Conservation (phyloP, 2,329 filamentous ascomycete species). For the Fusarium domesticum region DNA sequence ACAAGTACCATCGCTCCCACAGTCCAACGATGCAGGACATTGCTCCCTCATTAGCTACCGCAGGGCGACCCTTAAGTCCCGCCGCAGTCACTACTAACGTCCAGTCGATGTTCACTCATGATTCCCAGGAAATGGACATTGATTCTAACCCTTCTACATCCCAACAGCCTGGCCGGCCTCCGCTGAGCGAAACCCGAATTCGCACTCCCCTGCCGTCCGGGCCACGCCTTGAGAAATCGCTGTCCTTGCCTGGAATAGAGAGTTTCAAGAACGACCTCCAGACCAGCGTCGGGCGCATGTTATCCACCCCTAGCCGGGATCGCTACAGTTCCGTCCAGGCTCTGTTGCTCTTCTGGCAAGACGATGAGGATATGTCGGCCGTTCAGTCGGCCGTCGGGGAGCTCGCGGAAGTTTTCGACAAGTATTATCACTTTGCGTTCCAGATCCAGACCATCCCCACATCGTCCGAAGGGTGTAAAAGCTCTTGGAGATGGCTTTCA, state of each 20-base stretch:
- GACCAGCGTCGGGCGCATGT: constrained; percentile 46
- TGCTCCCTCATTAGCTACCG: constrained; percentile 39
- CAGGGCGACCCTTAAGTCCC: constrained; percentile 47
- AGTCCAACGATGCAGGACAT: constrained; percentile 52
- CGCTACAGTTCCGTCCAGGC: constrained; percentile 53
- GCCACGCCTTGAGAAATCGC: constrained; percentile 51
- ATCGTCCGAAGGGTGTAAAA: constrained; percentile 45
- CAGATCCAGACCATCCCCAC: constrained; percentile 50
- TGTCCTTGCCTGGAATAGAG: constrained; percentile 50
- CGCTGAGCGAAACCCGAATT: constrained; percentile 47
- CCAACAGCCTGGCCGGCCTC: constrained; percentile 38
- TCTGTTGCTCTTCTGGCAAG: constrained; percentile 56
- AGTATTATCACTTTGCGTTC: constrained; percentile 51
- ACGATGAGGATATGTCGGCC: constrained; percentile 45
- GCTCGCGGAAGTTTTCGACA: constrained; percentile 49
- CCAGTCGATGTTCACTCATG: constrained; percentile 41
- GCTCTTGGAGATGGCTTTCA: constrained; percentile 53
- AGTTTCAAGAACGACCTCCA: constrained; percentile 53
- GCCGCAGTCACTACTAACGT: constrained; percentile 38
- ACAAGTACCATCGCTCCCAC: constrained; percentile 51
- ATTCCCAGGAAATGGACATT: constrained; percentile 55
- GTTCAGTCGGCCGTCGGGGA: constrained; percentile 45
- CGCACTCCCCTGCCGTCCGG: constrained; percentile 57
- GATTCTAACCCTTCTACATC: constrained; percentile 38
- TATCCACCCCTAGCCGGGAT: constrained; percentile 49